phyloP scores from a whole-genome alignment of 2,329 filamentous ascomycete genomes.

The Venturia effusa region DNA sequence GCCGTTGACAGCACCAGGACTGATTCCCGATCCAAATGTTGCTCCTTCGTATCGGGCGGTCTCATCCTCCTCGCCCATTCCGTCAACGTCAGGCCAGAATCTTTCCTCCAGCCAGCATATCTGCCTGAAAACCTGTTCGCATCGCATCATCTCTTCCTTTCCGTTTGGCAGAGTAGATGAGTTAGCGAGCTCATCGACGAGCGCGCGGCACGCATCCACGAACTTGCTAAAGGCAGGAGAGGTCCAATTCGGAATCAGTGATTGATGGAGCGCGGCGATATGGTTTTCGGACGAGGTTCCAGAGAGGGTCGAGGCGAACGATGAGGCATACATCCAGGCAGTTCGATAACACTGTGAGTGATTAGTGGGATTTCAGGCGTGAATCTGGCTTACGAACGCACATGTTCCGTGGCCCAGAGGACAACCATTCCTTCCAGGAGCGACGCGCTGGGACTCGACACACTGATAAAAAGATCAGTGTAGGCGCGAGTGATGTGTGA shows the following conservation, averaged over 20 bases:
- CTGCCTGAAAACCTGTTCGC: conserved; percentile 37
- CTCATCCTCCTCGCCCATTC: conserved; percentile 37
- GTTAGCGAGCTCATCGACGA: conserved; percentile 40
- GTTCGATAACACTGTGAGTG: conserved; percentile 31
- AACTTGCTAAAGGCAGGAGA: conserved; percentile 39
- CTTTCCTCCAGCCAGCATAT: conserved; percentile 37
- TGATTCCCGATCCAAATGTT: not conserved
- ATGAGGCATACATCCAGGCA: conserved; percentile 38
- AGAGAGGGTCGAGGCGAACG: conserved; percentile 29
- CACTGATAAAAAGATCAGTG: conserved; percentile 49
- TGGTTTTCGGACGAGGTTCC: conserved; percentile 30
- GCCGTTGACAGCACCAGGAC: not conserved
- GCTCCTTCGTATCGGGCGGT: conserved; percentile 12
- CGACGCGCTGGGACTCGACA: conserved; percentile 37
- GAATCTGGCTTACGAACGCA: conserved; percentile 18
- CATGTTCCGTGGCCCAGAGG: conserved; percentile 67
- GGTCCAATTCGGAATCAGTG: conserved; percentile 41
- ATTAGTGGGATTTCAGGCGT: not conserved
- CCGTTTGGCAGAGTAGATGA: conserved; percentile 35
- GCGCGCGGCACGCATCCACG: conserved; percentile 35
- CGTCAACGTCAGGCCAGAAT: conserved; percentile 39
- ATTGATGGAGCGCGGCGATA: conserved; percentile 37
- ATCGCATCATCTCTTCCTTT: conserved; percentile 35
- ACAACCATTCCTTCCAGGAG: conserved; percentile 60
- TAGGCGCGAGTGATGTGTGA: conserved; percentile 42